Base-by-base conservation (phyloP, 768 basidiomycete genomes). In the Lactarius psammicola region DNA sequence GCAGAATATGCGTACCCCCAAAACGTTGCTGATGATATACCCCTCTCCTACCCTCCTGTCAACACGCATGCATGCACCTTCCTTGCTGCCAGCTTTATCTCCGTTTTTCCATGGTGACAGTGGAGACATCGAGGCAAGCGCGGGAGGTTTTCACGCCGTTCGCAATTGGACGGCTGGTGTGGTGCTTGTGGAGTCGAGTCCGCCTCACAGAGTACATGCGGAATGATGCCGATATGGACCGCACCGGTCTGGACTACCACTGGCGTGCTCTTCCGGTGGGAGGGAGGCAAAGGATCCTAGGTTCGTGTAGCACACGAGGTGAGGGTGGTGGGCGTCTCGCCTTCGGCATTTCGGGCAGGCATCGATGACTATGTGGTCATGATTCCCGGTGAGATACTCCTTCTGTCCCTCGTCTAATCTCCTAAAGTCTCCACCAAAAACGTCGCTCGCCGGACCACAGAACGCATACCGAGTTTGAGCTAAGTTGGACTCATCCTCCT, bases 1-100 rank as follows among this genome's bases (percentile, higher is more conserved):
- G 31, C 30, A 34, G 30, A 34, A 55, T 30, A 64, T n/a, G 30
- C 51, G 42, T 7, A 60, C 44, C 59, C 59, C 59, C 30, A 30
- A 40, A 60, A 65, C 44, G 54, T 60, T 61, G 59, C n/a, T 13
- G 13, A 20, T 23, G 44, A 31, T 33, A 18, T n/a, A 4, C 31
- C 49, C 15, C 36, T 13, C 36, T 11, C 30, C 17, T 23, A 34
- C 9, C n/a, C 13, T 23, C n/a, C n/a, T n/a, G n/a, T n/a, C n/a
- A n/a, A 28, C 17, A 26, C 9, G 17, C 23, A 34, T 30, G 9
- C 54, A 2, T 11, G 34, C 11, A 23, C 56, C 56, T 8, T n/a
- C 57, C 28, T 18, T 30, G 18, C 26, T 30, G 7, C 53, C 23
- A 54, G 5, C 18, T 30, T 15, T 30, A 26, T 28, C 13, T 30